A percentile compares a stretch with the other conserved stretches of the same genome.
These are phyloP conservation scores for Penicillium flavigenum DNA, from an alignment of 495 filamentous ascomycete genomes.

Conservation along the genomic window DNA sequence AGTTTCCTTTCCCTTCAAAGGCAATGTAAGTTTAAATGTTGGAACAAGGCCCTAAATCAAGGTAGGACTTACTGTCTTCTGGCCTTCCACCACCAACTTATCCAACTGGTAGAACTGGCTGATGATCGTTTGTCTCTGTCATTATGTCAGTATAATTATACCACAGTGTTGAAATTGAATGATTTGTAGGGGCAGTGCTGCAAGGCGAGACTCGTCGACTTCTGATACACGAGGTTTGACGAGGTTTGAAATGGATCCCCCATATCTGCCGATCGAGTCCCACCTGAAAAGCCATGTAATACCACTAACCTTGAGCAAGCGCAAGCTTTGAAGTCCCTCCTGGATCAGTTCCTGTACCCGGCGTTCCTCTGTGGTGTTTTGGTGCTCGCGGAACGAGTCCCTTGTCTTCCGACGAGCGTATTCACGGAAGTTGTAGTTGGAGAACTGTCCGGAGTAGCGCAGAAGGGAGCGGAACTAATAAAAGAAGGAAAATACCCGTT, in stretches of 20 bases:
- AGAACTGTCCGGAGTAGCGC: slow-evolving; percentile 82
- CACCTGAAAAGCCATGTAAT: neutral
- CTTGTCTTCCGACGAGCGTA: slow-evolving; percentile 86
- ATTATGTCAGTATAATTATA: slow-evolving; percentile 16
- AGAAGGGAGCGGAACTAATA: slow-evolving; percentile 85
- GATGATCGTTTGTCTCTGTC: slow-evolving; percentile 88
- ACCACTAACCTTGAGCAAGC: slow-evolving; percentile 81
- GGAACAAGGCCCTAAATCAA: neutral
- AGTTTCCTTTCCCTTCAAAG: slow-evolving; percentile 68
- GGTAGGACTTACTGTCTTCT: slow-evolving; percentile 52
- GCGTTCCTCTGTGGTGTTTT: slow-evolving; percentile 65
- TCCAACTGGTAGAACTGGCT: slow-evolving; percentile 95
- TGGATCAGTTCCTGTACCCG: slow-evolving; percentile 85
- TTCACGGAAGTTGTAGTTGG: slow-evolving; percentile 94
- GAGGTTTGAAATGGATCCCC: neutral
- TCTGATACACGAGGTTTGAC: neutral
- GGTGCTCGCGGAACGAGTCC: slow-evolving; percentile 84
- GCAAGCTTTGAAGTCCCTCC: slow-evolving; percentile 80
- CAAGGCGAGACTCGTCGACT: neutral
- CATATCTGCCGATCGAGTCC: neutral
- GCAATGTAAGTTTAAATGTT: slow-evolving; percentile 6
- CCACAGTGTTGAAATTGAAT: neutral
- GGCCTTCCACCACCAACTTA: slow-evolving; percentile 88
- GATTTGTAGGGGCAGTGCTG: neutral
- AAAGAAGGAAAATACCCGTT: neutral